Base-by-base conservation (phyloP, 1,139 yeast genomes). In the Kurtzmaniella quercitrusa region DNA sequence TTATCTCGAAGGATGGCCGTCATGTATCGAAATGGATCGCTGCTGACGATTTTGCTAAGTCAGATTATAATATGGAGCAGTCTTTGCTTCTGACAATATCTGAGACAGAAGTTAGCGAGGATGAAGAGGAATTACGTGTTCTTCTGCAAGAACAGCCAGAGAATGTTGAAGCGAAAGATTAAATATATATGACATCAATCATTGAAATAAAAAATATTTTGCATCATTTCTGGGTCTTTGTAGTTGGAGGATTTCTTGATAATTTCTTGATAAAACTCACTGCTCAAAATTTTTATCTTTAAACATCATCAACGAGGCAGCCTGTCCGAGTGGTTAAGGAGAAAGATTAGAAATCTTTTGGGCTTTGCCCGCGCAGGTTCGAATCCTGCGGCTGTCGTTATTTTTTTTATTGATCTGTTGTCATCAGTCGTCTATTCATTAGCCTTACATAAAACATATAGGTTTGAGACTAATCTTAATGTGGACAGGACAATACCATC, bases 341-440 rank as follows among this genome's bases (percentile, higher is more conserved):
- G 65, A 61, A 59, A 59, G 65, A 61, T 57, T 61, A 54, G 65
- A 61, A 61, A 60, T 59, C 64, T 60, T 59, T 61, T 61, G 65
- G 65, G 65, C 57, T 60, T 48, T 57, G 63, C 65, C 66, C 66
- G 59, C 66, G 65, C 65, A 61, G 66, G 66, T 61, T 61, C 66
- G 65, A 61, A 52, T 60, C 66, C 66, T 61, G 66, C 65, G 60
- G 64, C 59, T 61, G 65, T 61, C 65, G 65, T 39, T 47, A 48
- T 46, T 49, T 54, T 55, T 55, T 51, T 42, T n/a, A n/a, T n/a
- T n/a, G n/a, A n/a, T n/a, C n/a, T n/a, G 26, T n/a, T 38, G n/a
- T n/a, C n/a, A n/a, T n/a, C n/a, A n/a, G n/a, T n/a, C n/a, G n/a
- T n/a, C n/a, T n/a, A n/a, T n/a, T n/a, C n/a, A n/a, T n/a, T n/a